Evolutionary conservation across 1,139 yeast species (phyloP), one percentile per base, ranked within the genome.

Genomic region (Debaryomyces psychrophilus): DNA sequence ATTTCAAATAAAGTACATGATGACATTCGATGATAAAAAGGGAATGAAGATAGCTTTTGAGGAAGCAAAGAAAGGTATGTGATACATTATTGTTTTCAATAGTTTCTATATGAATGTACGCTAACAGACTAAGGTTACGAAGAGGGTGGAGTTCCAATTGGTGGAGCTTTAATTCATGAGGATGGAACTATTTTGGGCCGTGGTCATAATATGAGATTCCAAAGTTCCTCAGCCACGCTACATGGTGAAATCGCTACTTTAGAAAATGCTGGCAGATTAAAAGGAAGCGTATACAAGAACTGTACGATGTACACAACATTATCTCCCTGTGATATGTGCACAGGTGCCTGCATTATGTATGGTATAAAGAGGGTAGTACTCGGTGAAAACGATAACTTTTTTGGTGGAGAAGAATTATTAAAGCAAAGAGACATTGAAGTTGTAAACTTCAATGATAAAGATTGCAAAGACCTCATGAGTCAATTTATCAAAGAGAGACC

Each of bases 121-220:
- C 56, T 56, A 55, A 54, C 58, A 49, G 45, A 27, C 37, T 18
- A 41, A 78, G 85, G 92, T 39, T 78, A 73, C 57, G 71, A 69
- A 6, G 95, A 90, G 67, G 96, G 96, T n/a, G 97, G 97, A 41
- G 85, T 90, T 29, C 97, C 97, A 8, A 90, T 90, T 50, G 86
- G 97, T 60, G 83, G 97, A 50, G 79, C 93, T 59, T 62, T 87
- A 50, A 76, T 92, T 40, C 76, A 80, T 48, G 83, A 81, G 55
- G 92, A 87, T 50, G 98, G 98, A 14, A 79, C 80, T 8, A 78
- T 92, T 8, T 73, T 90, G 14, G 96, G 97, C 26, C 73, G 83
- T 42, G 98, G 98, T 22, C 97, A 89, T 67, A 92, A 92, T 67
- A 77, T 82, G 83, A 79, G 98, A 58, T 78, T 90, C 54, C 98